Conservation (phyloP, 306 rosid genomes). For the Quercus cerris region DNA sequence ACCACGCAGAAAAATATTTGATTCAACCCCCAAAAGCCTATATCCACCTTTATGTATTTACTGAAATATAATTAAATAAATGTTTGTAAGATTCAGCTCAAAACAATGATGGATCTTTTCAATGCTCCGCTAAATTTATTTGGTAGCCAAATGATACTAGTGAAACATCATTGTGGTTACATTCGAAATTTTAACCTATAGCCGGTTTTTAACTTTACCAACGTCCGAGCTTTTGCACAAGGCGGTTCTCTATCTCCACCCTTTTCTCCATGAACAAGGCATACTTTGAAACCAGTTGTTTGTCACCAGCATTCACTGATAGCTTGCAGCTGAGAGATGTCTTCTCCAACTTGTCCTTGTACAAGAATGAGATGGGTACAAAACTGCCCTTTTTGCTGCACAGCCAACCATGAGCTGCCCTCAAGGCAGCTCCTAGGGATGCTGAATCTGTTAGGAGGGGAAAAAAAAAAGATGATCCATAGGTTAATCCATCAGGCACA, state of each 20-base stretch:
- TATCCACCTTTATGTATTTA: background rate
- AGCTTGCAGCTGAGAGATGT: constrained; percentile 74
- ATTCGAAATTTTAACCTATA: background rate
- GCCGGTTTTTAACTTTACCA: constrained; percentile 19
- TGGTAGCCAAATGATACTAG: background rate
- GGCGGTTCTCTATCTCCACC: constrained; percentile 73
- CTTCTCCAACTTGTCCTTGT: constrained; percentile 58
- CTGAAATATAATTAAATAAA: background rate
- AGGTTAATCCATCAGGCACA: constrained; percentile 9
- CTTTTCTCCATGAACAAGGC: constrained; percentile 69
- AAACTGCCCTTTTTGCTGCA: constrained; percentile 66
- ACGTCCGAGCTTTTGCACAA: constrained; percentile 72
- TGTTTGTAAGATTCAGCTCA: background rate
- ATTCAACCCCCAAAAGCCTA: background rate
- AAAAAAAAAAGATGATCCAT: background rate
- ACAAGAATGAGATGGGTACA: constrained; percentile 63
- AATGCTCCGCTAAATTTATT: background rate
- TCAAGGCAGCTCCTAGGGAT: constrained; percentile 91
- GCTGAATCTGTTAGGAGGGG: constrained; percentile 67
- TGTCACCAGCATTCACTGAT: constrained; percentile 56
- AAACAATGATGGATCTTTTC: background rate
- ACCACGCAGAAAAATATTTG: background rate
- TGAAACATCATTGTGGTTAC: background rate
- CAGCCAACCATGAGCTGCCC: constrained; percentile 96
- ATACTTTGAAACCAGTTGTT: constrained; percentile 53